These are phyloP conservation scores for Alternaria consortialis DNA, from an alignment of 2,329 filamentous ascomycete genomes.

Conservation along the genomic window DNA sequence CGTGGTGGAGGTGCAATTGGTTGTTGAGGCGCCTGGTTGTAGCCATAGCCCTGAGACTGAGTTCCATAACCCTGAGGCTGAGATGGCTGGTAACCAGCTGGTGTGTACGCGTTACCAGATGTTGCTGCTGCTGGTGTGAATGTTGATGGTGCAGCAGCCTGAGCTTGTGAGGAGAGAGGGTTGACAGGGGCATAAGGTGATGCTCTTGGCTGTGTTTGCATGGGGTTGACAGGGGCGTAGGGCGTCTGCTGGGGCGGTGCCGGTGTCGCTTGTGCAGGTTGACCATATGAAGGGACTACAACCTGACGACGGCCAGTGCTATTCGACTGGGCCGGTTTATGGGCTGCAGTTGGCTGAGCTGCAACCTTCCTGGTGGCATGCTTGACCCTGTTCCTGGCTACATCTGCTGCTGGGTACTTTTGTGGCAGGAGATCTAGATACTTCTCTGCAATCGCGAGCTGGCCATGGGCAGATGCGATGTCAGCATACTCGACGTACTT, in stretches of 20 bases:
- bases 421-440: constrained; percentile 88
- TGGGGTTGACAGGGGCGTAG: constrained; percentile 39
- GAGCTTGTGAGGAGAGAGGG: constrained; percentile 41
- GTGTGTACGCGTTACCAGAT: constrained; percentile 54
- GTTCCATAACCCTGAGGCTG: constrained; percentile 55
- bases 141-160: constrained; percentile 31
- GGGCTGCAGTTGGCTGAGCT: constrained; percentile 52
- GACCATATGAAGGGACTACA: constrained; percentile 49
- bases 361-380: constrained; percentile 76
- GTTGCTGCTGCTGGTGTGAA: constrained; percentile 21
- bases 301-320: constrained; percentile 45
- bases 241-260: constrained; percentile 31
- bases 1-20: constrained; percentile 69
- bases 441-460: constrained; percentile 84
- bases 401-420: constrained; percentile 85
- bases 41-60: constrained; percentile 54
- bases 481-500: constrained; percentile 98
- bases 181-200: constrained; percentile 38
- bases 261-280: constrained; percentile 24
- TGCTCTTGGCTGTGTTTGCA: constrained; percentile 36
- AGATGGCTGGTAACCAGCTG: constrained; percentile 63
- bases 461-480: constrained; percentile 88
- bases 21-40: constrained; percentile 56
- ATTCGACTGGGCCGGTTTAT: constrained; percentile 52
- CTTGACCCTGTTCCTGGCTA: constrained; percentile 84